Conservation (phyloP, 805 yeast genomes). For the Ogataea neopini region DNA sequence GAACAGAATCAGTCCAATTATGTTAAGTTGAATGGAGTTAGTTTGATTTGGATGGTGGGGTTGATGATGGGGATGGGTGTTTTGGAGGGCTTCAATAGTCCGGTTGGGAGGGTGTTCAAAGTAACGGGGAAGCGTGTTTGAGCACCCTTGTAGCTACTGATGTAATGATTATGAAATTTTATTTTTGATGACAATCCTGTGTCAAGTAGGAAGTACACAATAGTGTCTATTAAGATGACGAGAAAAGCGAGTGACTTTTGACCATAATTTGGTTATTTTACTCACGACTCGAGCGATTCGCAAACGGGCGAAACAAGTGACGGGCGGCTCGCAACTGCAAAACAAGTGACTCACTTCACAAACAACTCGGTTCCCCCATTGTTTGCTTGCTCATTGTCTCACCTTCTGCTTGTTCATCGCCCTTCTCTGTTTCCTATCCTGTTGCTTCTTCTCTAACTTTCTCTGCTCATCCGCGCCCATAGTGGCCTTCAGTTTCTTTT, state of each 20-base stretch:
- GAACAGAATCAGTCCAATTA: conserved; percentile 44
- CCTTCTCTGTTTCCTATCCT: conserved; percentile 81
- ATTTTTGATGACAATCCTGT: neutral
- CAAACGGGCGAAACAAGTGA: no score
- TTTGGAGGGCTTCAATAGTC: conserved; percentile 53
- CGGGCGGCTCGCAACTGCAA: no score
- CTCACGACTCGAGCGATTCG: no score
- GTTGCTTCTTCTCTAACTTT: conserved; percentile 73
- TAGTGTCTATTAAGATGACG: neutral
- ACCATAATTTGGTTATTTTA: no score
- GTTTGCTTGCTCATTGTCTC: conserved; percentile 26
- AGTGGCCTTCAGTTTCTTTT: conserved; percentile 63
- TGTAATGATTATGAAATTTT: conserved; percentile 6
- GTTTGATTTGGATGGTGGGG: conserved; percentile 50
- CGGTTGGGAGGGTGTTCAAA: conserved; percentile 54
- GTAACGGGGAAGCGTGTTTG: conserved; percentile 46
- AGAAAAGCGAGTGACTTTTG: neutral
- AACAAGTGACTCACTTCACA: no score
- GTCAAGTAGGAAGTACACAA: conserved; percentile 1
- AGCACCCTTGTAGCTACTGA: no score
- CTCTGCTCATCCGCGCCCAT: conserved; percentile 77
- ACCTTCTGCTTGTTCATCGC: conserved; percentile 61
- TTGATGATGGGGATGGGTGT: conserved; percentile 53
- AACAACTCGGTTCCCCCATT: no score
- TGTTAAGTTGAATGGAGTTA: conserved; percentile 52